Evolutionary conservation across 139 green algal species (phyloP), one percentile per base, ranked within the genome.

Genomic region (Chlorella vulgaris): DNA sequence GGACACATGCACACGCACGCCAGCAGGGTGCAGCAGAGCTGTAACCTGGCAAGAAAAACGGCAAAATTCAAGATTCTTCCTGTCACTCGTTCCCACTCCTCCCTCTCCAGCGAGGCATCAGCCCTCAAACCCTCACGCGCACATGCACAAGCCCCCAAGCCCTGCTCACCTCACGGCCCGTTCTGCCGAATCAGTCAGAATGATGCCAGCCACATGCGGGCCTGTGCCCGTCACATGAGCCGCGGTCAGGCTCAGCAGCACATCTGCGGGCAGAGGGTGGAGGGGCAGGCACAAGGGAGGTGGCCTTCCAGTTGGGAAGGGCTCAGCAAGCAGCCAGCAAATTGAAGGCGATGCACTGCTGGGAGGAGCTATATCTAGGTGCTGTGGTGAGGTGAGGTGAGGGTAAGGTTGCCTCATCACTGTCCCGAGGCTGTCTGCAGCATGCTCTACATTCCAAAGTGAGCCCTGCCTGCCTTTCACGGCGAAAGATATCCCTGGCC

Each of bases 181-280:
- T 21, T 86, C 84, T 10, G 86, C 84, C n/a, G n/a, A n/a, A 7
- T 88, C 83, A 1, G 89, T 91, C 0, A 93, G 82, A 65, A 93
- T 62, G 7, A 93, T 81, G 19, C 89, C 91, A 2, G 92, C 87
- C 39, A 97, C 76, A 40, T 84, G 84, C 0, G 91, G 90, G 0
- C 91, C 89, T 21, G 66, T 77, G 35, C 85, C 80, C 31, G 78
- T 79, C 51, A 85, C 67, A 84, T 88, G 76, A 2, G 84, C 86
- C 1, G 84, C 85, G 18, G 86, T 63, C 50, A 89, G 74, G 7
- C 51, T 81, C 60, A 86, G 65, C 51, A 94, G 74, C 38, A 92
- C 47, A 70, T 94, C 90, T 80, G 73, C n/a, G 13, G 63, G 43
- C 31, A 60, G 28, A 7, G 26, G 35, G 10, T 73, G 3, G 66